phyloP scores from a whole-genome alignment of 768 basidiomycete species.

The Rubroboletus satanas region DNA sequence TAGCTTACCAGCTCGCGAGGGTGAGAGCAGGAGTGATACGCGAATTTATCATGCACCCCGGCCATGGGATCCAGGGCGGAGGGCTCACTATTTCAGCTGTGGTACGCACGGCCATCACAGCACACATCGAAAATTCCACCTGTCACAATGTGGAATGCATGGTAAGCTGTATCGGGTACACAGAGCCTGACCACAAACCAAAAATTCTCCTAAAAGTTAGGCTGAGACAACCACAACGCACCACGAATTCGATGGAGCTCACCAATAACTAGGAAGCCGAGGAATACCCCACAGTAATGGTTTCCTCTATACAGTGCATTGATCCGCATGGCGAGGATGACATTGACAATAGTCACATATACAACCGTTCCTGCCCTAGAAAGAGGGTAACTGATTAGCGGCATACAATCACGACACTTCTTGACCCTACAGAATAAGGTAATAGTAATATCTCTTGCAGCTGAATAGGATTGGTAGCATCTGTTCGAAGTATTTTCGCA shows the following conservation, averaged over 20 bases:
- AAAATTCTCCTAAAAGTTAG: constrained; percentile 13
- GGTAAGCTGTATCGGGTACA: not conserved
- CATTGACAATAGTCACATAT: constrained; percentile 18
- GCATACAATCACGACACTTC: not conserved
- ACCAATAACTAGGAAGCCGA: constrained; percentile 18
- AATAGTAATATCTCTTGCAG: constrained; percentile 23
- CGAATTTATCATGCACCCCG: constrained; percentile 13
- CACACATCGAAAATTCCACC: constrained; percentile 17
- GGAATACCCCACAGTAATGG: not conserved
- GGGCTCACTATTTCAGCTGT: constrained; percentile 9
- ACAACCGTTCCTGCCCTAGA: constrained; percentile 19
- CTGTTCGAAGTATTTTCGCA: not conserved
- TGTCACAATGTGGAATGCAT: not conserved
- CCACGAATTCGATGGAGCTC: not conserved
- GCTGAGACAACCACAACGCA: not conserved
- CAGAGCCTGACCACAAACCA: constrained; percentile 4
- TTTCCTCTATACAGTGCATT: constrained; percentile 13
- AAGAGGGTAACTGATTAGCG: not conserved
- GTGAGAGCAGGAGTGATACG: constrained; percentile 13
- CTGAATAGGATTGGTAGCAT: not conserved
- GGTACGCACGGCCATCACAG: constrained; percentile 15
- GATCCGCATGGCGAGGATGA: constrained; percentile 20
- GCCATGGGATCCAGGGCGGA: constrained; percentile 16
- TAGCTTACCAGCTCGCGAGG: constrained; percentile 21
- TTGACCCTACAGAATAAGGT: constrained; percentile 16